phyloP scores from a whole-genome alignment of 495 filamentous ascomycete genomes.

The Aspergillus panamensis region DNA sequence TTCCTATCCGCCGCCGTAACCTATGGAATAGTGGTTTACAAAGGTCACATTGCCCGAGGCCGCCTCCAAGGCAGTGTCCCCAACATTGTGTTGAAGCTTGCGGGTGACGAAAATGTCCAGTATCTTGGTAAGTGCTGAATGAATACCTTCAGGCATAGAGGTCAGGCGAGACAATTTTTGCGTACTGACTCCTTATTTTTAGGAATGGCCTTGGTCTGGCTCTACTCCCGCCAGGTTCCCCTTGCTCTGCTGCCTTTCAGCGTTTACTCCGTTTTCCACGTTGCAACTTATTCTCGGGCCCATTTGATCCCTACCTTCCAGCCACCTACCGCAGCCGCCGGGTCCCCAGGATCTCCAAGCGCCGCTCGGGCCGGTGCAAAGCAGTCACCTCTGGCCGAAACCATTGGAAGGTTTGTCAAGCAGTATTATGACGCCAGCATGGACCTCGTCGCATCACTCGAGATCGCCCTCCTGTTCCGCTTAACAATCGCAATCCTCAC shows the following conservation, averaged over 20 bases:
- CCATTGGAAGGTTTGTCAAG: slow-evolving; percentile 91
- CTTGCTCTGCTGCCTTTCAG: slow-evolving; percentile 90
- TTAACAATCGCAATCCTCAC: slow-evolving; percentile 72
- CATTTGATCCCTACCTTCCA: slow-evolving; percentile 53
- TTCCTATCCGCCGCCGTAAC: slow-evolving; percentile 86
- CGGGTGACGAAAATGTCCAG: slow-evolving; percentile 92
- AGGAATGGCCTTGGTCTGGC: slow-evolving; percentile 97
- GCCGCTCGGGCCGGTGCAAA: slow-evolving; percentile 54
- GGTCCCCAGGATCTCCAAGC: slow-evolving; percentile 54
- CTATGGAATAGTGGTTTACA: slow-evolving; percentile 99
- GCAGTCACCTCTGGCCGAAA: slow-evolving; percentile 67
- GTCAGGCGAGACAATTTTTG: background rate
- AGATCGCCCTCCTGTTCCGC: slow-evolving; percentile 79
- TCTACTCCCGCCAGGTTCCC: slow-evolving; percentile 82
- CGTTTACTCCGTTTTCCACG: slow-evolving; percentile 98
- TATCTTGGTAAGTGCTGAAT: slow-evolving; percentile 74
- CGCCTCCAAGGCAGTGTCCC: slow-evolving; percentile 58
- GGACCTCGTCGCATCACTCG: slow-evolving; percentile 73
- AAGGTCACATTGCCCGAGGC: slow-evolving; percentile 82
- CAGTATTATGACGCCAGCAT: slow-evolving; percentile 91
- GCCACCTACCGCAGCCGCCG: slow-evolving; percentile 38
- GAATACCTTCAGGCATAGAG: background rate
- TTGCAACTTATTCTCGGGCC: slow-evolving; percentile 67
- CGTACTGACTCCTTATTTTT: slow-evolving; percentile 13
- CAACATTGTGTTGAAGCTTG: slow-evolving; percentile 58